These are phyloP conservation scores for Aspergillus tubingensis DNA, from an alignment of 2,329 filamentous ascomycete genomes.

Conservation along the genomic window DNA sequence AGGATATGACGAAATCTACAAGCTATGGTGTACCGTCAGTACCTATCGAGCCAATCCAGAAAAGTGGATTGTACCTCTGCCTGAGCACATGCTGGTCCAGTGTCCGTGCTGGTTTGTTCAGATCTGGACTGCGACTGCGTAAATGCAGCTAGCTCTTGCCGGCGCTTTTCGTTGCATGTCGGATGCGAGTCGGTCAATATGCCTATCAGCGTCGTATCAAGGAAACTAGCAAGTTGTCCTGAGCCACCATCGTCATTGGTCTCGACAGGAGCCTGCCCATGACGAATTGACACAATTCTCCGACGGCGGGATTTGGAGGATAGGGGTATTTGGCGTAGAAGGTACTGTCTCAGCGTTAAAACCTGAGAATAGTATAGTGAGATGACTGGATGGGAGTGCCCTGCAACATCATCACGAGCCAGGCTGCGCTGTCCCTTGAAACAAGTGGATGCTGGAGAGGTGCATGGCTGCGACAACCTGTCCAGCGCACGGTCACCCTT, in stretches of 20 bases:
- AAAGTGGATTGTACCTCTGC: constrained; percentile 56
- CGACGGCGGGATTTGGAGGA: constrained; percentile 60
- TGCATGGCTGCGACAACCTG: constrained; percentile 27
- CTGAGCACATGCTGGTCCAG: constrained; percentile 56
- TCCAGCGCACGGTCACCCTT: constrained; percentile 23
- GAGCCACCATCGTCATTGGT: constrained; percentile 16
- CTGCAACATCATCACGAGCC: constrained; percentile 14
- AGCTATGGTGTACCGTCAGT: constrained; percentile 53
- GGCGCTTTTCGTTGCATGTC: constrained; percentile 41
- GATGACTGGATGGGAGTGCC: constrained; percentile 62
- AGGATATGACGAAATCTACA: constrained; percentile 75
- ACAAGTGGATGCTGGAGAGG: constrained; percentile 23
- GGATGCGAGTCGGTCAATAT: constrained; percentile 39
- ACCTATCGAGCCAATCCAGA: neutral
- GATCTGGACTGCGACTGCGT: constrained; percentile 59
- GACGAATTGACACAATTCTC: constrained; percentile 42
- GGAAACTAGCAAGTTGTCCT: constrained; percentile 53
- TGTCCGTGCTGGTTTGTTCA: constrained; percentile 37
- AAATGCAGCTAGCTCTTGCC: constrained; percentile 61
- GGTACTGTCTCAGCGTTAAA: constrained; percentile 68
- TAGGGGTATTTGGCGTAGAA: constrained; percentile 66
- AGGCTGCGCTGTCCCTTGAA: constrained; percentile 20
- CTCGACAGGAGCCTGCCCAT: constrained; percentile 10
- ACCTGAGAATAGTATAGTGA: constrained; percentile 67
- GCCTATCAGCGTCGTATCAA: constrained; percentile 72